A percentile compares a stretch with the other conserved stretches of the same genome.
Evolutionary conservation across 75 land plant species (phyloP).

Genomic region (Selaginella tamariscina): DNA sequence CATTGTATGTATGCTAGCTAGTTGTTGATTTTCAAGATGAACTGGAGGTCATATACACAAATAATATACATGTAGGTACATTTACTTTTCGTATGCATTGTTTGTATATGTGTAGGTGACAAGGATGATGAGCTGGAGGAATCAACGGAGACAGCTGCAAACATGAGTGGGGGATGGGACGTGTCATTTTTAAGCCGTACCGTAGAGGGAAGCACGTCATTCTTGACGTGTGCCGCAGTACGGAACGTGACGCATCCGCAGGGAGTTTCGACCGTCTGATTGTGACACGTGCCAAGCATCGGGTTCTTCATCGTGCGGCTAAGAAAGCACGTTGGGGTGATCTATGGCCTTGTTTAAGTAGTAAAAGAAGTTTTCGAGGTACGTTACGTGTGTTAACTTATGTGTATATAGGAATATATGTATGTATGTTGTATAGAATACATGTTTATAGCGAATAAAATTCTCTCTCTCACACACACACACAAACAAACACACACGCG

Average conservation of each 20-base stretch:
- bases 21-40: too few species aligned
- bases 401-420: too few species aligned
- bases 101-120: too few species aligned
- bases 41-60: too few species aligned
- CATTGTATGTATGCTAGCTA: too few species aligned
- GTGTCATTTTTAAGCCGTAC: slow-evolving; percentile 55
- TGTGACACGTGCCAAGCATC: slow-evolving; percentile 37
- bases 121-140: slow-evolving; percentile 22
- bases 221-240: slow-evolving; percentile 53
- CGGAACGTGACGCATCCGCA: slow-evolving; percentile 62
- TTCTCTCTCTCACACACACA: too few species aligned
- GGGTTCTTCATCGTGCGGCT: slow-evolving; percentile 55
- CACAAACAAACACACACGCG: too few species aligned
- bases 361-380: not conserved
- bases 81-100: too few species aligned
- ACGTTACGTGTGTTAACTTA: too few species aligned
- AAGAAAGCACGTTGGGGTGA: slow-evolving; percentile 79
- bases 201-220: slow-evolving; percentile 49
- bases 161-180: slow-evolving; percentile 82
- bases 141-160: slow-evolving; percentile 31
- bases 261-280: slow-evolving; percentile 52
- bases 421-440: too few species aligned
- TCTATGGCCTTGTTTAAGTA: slow-evolving; percentile 45
- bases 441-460: too few species aligned
- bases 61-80: too few species aligned